Evolutionary conservation across 75 land plant species (phyloP), one percentile per base, ranked within the genome.

Genomic region (Selaginella tamariscina): DNA sequence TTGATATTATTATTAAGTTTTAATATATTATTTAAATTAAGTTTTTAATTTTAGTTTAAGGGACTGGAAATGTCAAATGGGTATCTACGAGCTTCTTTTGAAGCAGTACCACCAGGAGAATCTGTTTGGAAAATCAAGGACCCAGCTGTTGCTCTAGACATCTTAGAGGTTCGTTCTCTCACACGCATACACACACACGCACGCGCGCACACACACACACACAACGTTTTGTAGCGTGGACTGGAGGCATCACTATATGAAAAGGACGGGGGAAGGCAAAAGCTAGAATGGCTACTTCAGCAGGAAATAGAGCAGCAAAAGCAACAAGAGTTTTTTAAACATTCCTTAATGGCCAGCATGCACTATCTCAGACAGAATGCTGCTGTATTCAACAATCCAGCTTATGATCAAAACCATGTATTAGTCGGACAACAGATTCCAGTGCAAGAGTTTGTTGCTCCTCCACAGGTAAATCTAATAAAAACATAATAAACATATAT

Each of bases 101-200:
- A 55, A 24, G 62, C 73, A 2, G 33, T 32, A 30, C 55, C 69
- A 30, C 69, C 75, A 29, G 65, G 56, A 31, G 64, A 67, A 72
- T 72, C 78, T 24, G 44, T 71, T 31, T 76, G 75, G 75, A 72
- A 71, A 54, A 76, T 67, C 33, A 71, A 24, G 30, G 75, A 76
- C 27, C 78, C 78, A 66, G 75, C 78, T 29, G 70, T 71, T 56
- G 74, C 78, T 29, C 70, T 76, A 33, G 78, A 63, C 29, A 68
- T 72, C 24, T 65, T 76, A 20, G 78, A 75, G 77, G 77, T 75
- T 29, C 39, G 32, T 5, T 29, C n/a, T 22, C 54, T 29, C 27
- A 15, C 20, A 30, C 1, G 13, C 64, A 21, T 33, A 2, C n/a
- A 23, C n/a, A n/a, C n/a, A n/a, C n/a, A n/a, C n/a, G n/a, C n/a